Base-by-base conservation (phyloP, 306 rosid genomes). In the Vigna mungo region DNA sequence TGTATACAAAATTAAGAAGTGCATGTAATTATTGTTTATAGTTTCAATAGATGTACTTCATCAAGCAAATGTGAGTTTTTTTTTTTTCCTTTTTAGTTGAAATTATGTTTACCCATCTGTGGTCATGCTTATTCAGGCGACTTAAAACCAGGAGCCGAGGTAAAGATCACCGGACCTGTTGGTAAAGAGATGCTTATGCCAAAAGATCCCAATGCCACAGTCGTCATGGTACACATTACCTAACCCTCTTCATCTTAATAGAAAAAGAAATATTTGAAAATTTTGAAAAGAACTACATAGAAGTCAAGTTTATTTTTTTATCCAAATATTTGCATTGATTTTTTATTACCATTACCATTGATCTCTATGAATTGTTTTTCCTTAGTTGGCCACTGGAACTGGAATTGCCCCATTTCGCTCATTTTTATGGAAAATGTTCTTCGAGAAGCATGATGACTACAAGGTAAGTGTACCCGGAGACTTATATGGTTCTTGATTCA, bases 151-250 rank as follows among this genome's bases (percentile, higher is more conserved):
- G 98, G 92, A 77, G 71, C 85, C 41, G 98, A 95, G 63, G 97
- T 88, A 80, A 85, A 79, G 25, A 86, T 95, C 55, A 95, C 97
- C 1, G 98, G 98, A 76, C 98, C 98, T 7, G 88, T 95, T 69
- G 98, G 98, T 34, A 95, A 95, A 86, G 98, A 95, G 88, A 95
- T 95, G 98, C 96, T 95, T 48, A 78, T 95, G 98, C 98, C 98
- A 58, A 92, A 92, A 83, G 98, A 95, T 87, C 97, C 98, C 17
- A 90, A 86, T 81, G 98, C 98, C 64, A 95, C 91, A 37, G 1
- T 95, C 78, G 1, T 95, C 84, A 95, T 95, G 98, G 98, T 95
- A 92, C 61, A 54, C 64, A 51, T 58, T 5, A 34, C 56, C 71
- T 72, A 39, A 1, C 51, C 71, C 2, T 62, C 60, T 64, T 74